phyloP scores from a whole-genome alignment of 2,329 filamentous ascomycete species.

The Diaporthe caulivora region DNA sequence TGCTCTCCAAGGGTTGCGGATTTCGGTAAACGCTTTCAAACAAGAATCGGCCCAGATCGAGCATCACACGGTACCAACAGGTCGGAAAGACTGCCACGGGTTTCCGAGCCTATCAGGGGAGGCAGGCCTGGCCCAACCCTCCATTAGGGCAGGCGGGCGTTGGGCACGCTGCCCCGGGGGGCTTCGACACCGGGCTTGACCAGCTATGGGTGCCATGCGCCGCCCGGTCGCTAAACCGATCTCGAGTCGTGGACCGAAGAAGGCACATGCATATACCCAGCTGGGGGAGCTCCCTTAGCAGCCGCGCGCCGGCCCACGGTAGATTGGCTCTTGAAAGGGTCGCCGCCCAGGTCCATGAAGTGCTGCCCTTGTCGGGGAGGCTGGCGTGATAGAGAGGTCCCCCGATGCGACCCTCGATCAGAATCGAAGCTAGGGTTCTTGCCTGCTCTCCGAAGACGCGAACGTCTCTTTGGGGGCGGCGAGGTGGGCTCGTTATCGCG shows the following conservation, averaged over 20 bases:
- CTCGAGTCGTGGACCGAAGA: conserved; percentile 25
- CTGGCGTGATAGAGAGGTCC: conserved; percentile 4
- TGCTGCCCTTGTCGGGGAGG: background rate
- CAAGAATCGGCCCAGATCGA: conserved; percentile 21
- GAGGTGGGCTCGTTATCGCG: background rate
- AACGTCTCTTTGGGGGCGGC: background rate
- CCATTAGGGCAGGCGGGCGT: background rate
- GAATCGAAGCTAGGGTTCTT: background rate
- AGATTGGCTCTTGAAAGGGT: background rate
- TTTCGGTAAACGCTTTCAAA: conserved; percentile 24
- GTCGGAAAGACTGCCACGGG: background rate
- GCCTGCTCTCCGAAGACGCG: background rate
- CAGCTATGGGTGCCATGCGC: conserved; percentile 19
- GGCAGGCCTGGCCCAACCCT: background rate
- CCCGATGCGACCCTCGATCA: conserved; percentile 11
- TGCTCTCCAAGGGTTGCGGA: background rate
- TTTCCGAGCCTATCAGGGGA: conserved; percentile 13
- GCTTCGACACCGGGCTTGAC: conserved; percentile 14
- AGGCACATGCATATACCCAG: conserved; percentile 24
- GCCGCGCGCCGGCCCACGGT: conserved; percentile 20
- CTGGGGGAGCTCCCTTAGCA: conserved; percentile 21
- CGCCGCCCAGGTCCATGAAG: conserved; percentile 6
- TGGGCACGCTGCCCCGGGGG: conserved; percentile 13
- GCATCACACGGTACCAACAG: conserved; percentile 6
- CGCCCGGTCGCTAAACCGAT: conserved; percentile 22